phyloP scores from a whole-genome alignment of 371 early-diverging fungal species.

The Mortierella sp. region DNA sequence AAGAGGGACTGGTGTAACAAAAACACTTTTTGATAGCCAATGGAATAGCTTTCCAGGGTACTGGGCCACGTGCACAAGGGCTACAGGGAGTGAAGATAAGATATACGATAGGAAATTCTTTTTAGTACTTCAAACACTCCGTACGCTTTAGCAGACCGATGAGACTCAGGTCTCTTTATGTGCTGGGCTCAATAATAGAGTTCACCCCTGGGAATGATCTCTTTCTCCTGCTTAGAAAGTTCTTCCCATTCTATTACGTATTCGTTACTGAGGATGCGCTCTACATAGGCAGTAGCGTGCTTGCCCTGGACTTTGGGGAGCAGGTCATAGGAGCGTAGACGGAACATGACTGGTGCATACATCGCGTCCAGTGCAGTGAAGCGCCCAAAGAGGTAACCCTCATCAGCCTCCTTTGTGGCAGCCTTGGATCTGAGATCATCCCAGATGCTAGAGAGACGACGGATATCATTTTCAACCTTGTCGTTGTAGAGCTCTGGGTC shows the following conservation, averaged over 20 bases:
- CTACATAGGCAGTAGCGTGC: conserved; percentile 35
- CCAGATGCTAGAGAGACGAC: conserved; percentile 42
- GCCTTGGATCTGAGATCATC: conserved; percentile 45
- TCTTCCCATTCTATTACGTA: conserved; percentile 47
- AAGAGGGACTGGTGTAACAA: no score
- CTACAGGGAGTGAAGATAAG: no score
- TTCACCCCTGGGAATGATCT: conserved; percentile 37
- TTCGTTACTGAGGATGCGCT: conserved; percentile 27
- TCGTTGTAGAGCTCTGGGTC: conserved; percentile 30
- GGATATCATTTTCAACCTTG: conserved; percentile 21
- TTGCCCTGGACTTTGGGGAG: conserved; percentile 26
- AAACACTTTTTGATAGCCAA: no score
- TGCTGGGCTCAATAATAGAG: conserved; percentile 2
- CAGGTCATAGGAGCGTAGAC: conserved; percentile 34
- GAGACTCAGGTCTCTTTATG: not conserved
- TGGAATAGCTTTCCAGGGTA: no score
- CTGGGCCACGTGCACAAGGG: no score
- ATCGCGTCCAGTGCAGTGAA: conserved; percentile 57
- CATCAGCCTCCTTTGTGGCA: conserved; percentile 30
- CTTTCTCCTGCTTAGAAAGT: conserved; percentile 29
- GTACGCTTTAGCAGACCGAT: not conserved
- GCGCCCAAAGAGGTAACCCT: conserved; percentile 54
- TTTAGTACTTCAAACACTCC: no score
- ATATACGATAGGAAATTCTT: no score
- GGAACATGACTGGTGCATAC: conserved; percentile 54